Evolutionary conservation across 371 early-diverging fungal genomes (phyloP), one percentile per base, ranked within the genome.

Genomic region (Mortierella sp.): DNA sequence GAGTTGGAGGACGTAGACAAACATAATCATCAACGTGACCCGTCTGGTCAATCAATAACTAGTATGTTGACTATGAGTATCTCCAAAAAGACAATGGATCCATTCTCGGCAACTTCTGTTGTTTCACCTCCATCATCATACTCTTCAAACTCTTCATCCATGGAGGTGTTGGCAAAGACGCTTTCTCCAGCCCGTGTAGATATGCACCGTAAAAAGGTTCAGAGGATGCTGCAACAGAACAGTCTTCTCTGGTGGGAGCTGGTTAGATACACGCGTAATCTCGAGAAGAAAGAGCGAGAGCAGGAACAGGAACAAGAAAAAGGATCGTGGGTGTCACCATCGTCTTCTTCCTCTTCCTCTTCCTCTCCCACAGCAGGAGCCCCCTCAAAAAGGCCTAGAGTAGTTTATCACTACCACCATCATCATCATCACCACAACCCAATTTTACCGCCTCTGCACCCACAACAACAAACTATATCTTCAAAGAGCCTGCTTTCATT

Each of bases 171-270:
- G 0, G 74, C 75, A 26, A 69, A 67, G 37, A 64, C 74, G 0
- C 34, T 74, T 8, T 69, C 80, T 2, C 74, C 74, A 0, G 68
- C 70, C 28, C 47, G 66, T 1, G 43, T 70, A 26, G 70, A 79
- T 19, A 67, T 74, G 29, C 80, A 79, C 28, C 70, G 71, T 26
- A 79, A 74, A 45, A 49, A 54, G 57, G 42, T 79, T 26, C 74
- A 79, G 40, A 57, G 70, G 23, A 79, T 79, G 80, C 57, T 79
- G 4, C 74, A 79, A 35, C 80, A 73, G 34, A 79, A 79, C 68
- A 73, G 74, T 28, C 61, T 79, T 22, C 67, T 79, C 15, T 79
- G 80, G 80, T 79, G 80, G 80, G 80, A 74, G 26, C 32, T 79
- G 42, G 80, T 79, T 17, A 55, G 80, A 31, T 79, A 79, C n/a